Conservation (phyloP, 1,139 yeast genomes). For the Magnusiomyces ingens region DNA sequence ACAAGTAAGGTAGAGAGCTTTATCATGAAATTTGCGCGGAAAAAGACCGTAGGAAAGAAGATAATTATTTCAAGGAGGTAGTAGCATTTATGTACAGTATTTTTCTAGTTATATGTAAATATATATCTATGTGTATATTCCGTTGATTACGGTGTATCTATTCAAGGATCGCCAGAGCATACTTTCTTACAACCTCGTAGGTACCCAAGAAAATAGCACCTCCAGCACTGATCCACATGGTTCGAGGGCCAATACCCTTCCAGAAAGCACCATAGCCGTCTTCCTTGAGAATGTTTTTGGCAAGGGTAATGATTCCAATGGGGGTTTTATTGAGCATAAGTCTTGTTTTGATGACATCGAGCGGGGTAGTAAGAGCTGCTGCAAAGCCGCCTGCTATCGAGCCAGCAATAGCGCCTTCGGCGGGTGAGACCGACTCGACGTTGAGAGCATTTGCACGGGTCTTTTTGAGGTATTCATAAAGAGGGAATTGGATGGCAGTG, state of each 20-base stretch:
- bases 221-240: constrained; percentile 97
- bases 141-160: not conserved
- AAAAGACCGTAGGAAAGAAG: constrained; percentile 50
- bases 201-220: constrained; percentile 96
- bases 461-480: constrained; percentile 72
- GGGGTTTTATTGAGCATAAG: constrained; percentile 65
- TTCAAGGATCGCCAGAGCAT: constrained; percentile 10
- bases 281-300: constrained; percentile 42
- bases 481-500: constrained; percentile 89
- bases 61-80: constrained; percentile 19
- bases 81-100: constrained; percentile 1
- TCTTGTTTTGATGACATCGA: constrained; percentile 88
- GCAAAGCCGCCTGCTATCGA: constrained; percentile 92
- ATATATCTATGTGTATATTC: not conserved
- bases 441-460: constrained; percentile 34
- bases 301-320: constrained; percentile 37
- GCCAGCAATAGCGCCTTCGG: constrained; percentile 90
- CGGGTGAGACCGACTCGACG: constrained; percentile 43
- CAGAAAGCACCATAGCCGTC: constrained; percentile 68
- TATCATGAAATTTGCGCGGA: constrained; percentile 69
- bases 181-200: constrained; percentile 62
- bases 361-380: constrained; percentile 89
- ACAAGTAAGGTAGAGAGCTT: constrained; percentile 61
- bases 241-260: constrained; percentile 87
- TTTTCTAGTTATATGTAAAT: not conserved